Evolutionary conservation across 352 stramenopile genomes (phyloP), one percentile per base, ranked within the genome.

Genomic region (Pythium biforme): DNA sequence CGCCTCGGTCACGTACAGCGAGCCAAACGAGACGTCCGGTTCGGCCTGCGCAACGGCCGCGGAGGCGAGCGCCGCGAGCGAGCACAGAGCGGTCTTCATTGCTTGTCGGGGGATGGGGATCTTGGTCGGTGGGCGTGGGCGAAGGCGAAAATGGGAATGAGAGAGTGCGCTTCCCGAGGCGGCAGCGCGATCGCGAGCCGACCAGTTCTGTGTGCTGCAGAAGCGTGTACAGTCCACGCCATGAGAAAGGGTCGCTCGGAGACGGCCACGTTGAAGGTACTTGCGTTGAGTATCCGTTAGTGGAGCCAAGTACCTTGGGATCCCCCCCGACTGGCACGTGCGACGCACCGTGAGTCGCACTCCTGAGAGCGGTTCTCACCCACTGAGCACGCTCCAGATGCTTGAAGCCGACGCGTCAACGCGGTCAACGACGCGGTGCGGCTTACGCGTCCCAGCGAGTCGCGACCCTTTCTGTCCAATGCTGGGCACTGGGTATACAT

Each of bases 1-100:
- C 0, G 76, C 66, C 17, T 75, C 65, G 47, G 77, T 66, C 23
- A 84, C 76, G 51, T 79, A 66, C 52, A 84, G 69, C 31, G 76
- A 62, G 43, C 37, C n/a, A 17, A 17, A 7, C 5, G 37, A 39
- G 25, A 52, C 3, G 3, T 34, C 39, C 2, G 54, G n/a, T 0
- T 41, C 23, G 49, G 33, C 49, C 27, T 31, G 17, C 14, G 41
- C 40, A 26, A 40, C n/a, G 7, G 54, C 41, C 14, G 25, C 54
- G 25, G 23, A 26, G 2, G 19, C 37, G 19, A 52, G 46, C 23
- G 54, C 19, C 17, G 39, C 37, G 40, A 60, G 40, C 23, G 48
- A 27, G 10, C n/a, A 39, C 6, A 43, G 14, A 19, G 37, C 37
- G 39, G 54, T 60, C 54, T 60, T 60, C 54, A 60, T 60, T 39